Evolutionary conservation across 2,329 filamentous ascomycete genomes (phyloP), one percentile per base, ranked within the genome.

Genomic region (Cordyceps javanica): DNA sequence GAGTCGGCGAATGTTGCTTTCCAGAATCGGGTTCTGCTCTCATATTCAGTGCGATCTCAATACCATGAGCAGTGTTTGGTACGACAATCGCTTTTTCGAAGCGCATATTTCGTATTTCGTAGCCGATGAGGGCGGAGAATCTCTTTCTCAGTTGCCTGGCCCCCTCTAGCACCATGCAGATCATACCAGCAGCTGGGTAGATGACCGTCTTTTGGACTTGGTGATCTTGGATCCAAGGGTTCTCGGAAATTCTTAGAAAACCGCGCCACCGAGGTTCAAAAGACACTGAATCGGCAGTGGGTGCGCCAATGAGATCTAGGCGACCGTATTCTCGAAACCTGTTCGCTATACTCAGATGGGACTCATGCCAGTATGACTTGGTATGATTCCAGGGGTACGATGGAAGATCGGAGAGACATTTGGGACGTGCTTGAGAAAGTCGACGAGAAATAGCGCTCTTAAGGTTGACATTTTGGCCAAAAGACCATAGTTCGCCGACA

Each of bases 351-450:
- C 75, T 76, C 2, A 78, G 63, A 41, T 77, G 74, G 1, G 77
- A 77, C 59, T 83, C 80, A 59, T 79, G 74, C 80, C 81, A 83
- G 64, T 82, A 81, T 1, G 65, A 68, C 26, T 73, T 78, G 26
- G 69, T 66, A 59, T 82, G 80, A 30, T 82, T 80, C 80, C 81
- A 83, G 2, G 77, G 73, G 59, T 83, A 83, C 1, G 73, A 70
- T 2, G 81, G 81, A 32, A 83, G 65, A 58, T 77, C 73, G 1
- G 70, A 62, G 3, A 82, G 67, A 21, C 73, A 73, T 55, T 68
- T 69, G n/a, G 64, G 64, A 3, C 38, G 55, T 8, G 32, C n/a
- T 14, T 60, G 57, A 11, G 52, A 41, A 7, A 59, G 42, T 1
- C 60, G 59, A 34, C 62, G 65, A 26, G 60, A 62, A 21, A 70